A percentile compares a stretch with the other conserved stretches of the same genome.
These are phyloP conservation scores for Achaetomium macrosporum DNA, from an alignment of 2,329 filamentous ascomycete genomes.

Conservation along the genomic window DNA sequence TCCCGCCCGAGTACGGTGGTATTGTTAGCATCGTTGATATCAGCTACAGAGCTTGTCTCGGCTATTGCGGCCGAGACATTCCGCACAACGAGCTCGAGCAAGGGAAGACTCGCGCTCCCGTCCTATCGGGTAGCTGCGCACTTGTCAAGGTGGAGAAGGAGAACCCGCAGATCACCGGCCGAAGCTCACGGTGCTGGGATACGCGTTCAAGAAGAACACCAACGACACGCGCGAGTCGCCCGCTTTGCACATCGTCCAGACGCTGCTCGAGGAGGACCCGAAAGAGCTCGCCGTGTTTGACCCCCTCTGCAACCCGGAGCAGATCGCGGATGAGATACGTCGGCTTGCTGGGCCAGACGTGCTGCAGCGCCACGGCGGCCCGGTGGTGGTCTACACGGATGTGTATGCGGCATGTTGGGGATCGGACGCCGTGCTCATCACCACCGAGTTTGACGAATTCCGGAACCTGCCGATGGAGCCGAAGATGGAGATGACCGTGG, in stretches of 20 bases:
- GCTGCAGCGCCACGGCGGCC: background rate
- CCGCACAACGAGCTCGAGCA: background rate
- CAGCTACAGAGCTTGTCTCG: background rate
- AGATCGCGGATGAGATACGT: background rate
- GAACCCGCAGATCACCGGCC: background rate
- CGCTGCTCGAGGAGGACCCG: background rate
- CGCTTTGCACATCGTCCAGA: background rate
- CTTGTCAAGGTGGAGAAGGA: constrained; percentile 2
- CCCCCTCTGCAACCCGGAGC: constrained; percentile 1
- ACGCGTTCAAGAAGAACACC: constrained; percentile 5
- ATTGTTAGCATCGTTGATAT: background rate
- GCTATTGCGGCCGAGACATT: background rate
- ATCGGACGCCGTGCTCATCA: constrained; percentile 5
- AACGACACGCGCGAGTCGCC: constrained; percentile 7
- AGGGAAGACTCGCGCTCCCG: constrained; percentile 1
- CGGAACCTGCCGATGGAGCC: background rate
- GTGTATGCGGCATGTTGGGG: constrained; percentile 3
- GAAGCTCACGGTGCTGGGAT: constrained; percentile 5
- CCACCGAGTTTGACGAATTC: constrained; percentile 9
- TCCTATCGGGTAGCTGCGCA: constrained; percentile 1
- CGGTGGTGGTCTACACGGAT: background rate
- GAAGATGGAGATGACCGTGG: background rate
- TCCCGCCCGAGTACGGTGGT: background rate
- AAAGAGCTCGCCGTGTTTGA: constrained; percentile 1
- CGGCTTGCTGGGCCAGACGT: background rate